Base-by-base conservation (phyloP, 1,139 yeast genomes). In the Casaregolazyma suthepensis region DNA sequence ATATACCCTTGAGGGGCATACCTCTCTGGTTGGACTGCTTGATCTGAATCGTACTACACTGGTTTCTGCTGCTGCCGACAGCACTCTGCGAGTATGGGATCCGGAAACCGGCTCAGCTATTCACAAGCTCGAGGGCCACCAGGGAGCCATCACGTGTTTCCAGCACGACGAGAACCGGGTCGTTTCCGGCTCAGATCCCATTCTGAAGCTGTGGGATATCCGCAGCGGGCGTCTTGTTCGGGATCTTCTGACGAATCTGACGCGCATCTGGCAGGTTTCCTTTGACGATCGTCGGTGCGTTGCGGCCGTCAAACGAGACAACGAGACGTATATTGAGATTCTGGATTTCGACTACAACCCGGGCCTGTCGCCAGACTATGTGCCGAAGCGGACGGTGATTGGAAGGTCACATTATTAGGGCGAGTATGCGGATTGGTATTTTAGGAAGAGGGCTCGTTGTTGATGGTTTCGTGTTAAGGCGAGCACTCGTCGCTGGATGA, bases 41-140 rank as follows among this genome's bases (percentile, higher is more conserved):
- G 90, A 87, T 48, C 76, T 91, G 22, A 84, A 89, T 7, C 83
- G 87, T 45, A 83, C 85, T 19, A 83, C 82, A 45, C 75, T 93
- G n/a, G 96, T 93, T 1, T 86, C 96, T 43, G 99, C 97, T 0
- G 98, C 98, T 0, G 98, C 98, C 0, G 99, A 93, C 67, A 82
- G 95, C 1, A 85, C 97, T 0, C 75, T 93, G 46, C 77, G 97
- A 50, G 85, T 93, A 1, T 93, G 99, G 99, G 86, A 93, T 66
- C 94, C 97, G 0, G 80, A 80, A 31, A 80, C 82, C 5, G 96
- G 96, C 22, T 79, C 80, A 44, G 78, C 83, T 54, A 71, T 77
- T 56, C 82, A 83, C 66, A 85, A 86, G 55, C 77, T 93, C 43
- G 84, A 87, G 59, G 96, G 96, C 22, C 96, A 91, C 66, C 79